Base-by-base conservation (phyloP, 257 asterid genomes). In the Marsdenia floribunda region DNA sequence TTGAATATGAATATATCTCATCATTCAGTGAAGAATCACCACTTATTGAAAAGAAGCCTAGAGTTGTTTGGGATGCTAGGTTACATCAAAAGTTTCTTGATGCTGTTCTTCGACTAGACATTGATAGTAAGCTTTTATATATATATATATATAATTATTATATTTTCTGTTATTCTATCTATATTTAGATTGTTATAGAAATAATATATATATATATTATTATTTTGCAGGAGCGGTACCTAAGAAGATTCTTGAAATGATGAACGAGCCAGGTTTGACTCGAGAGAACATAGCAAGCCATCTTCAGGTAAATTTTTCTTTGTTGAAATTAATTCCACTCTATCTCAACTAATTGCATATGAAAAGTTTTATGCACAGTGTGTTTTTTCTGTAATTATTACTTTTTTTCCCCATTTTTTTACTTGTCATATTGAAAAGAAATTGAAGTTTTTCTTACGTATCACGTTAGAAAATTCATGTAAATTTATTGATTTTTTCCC, bases 221-320 rank as follows among this genome's bases (percentile, higher is more conserved):
- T 21, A 7, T 16, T 35, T 64, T 78, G 72, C 86, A 90, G 93
- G 88, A 80, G 93, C 93, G 52, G 87, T 85, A 63, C 96, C 96
- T 26, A 90, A 87, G 79, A 85, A 90, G 85, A 90, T 90, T 84
- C 89, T 90, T 73, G 93, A 90, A 80, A 68, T 87, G 80, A 88
- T 90, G 96, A 86, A 86, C 18, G 93, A 87, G 2, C 88, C 87
- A 63, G 89, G 89, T 55, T 89, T 90, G 37, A 87, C 92, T 3
- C 83, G 92, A 70, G 90, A 86, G 80, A 90, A 88, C 40, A 88
- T 90, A 33, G 92, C 96, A 6, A 90, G 93, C 76, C 96, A 90
- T 80, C 92, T 90, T 55, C 93, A 88, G 90, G 96, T 70, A 81
- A 58, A 18, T 33, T 35, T 53, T 53, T 53, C 3, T 18, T n/a